A percentile compares a stretch with the other conserved stretches of the same genome.
phyloP scores from a whole-genome alignment of 1,284 basidiomycete genomes.

The Ustilago bromivora region DNA sequence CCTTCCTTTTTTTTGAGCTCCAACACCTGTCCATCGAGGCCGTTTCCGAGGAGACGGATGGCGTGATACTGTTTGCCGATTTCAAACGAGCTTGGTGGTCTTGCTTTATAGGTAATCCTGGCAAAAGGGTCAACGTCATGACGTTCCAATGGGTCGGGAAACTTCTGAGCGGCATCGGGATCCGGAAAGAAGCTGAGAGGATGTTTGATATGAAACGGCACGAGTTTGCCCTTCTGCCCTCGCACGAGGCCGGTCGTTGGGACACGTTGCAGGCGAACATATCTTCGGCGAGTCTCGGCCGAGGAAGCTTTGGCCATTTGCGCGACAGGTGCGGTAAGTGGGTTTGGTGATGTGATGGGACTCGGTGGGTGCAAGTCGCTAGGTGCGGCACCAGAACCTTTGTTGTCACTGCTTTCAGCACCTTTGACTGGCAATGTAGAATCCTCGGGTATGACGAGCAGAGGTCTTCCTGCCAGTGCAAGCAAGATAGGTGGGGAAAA shows the following conservation, averaged over 20 bases:
- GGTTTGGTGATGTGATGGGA: no score
- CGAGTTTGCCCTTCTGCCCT: conserved; percentile 22
- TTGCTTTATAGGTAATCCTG: neutral
- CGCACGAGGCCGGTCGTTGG: conserved; percentile 16
- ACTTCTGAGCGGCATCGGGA: neutral
- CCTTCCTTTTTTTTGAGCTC: neutral
- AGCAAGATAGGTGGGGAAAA: neutral
- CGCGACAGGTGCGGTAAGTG: neutral
- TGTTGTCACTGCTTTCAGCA: neutral
- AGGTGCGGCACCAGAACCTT: neutral
- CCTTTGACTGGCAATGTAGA: neutral
- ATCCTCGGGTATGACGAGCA: neutral
- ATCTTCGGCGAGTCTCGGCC: neutral
- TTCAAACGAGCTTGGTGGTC: neutral
- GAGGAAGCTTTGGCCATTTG: neutral
- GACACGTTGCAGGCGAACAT: neutral
- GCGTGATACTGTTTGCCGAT: conserved; percentile 17
- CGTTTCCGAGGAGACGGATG: conserved; percentile 11
- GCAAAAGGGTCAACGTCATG: neutral
- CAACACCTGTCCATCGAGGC: conserved; percentile 5
- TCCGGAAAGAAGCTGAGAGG: neutral
- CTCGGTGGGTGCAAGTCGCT: neutral
- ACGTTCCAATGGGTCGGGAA: neutral
- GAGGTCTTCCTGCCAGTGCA: neutral
- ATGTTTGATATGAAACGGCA: neutral